Conservation (phyloP, 129 eudicot species). For the Escallonia herrerae region DNA sequence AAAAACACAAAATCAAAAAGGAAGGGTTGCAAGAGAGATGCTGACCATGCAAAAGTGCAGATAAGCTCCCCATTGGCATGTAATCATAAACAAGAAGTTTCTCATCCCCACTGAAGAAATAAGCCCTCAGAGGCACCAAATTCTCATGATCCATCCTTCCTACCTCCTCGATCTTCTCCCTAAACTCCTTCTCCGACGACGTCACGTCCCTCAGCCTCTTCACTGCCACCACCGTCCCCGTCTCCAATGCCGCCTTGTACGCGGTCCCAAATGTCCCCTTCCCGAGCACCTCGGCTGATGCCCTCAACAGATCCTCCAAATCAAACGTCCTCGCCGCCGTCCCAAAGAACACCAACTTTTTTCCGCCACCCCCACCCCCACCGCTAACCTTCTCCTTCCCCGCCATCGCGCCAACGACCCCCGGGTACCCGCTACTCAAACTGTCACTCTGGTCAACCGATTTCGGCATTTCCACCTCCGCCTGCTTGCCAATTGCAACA, state of each 20-base stretch:
- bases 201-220: constrained; percentile 82
- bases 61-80: constrained; percentile 94
- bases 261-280: constrained; percentile 93
- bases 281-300: constrained; percentile 90
- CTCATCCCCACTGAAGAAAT: constrained; percentile 61
- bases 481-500: constrained; percentile 20
- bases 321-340: constrained; percentile 41
- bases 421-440: constrained; percentile 13
- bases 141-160: constrained; percentile 68
- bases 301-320: constrained; percentile 76
- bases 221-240: constrained; percentile 69
- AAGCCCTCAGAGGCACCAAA: constrained; percentile 81
- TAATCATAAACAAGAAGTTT: constrained; percentile 89
- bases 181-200: constrained; percentile 64
- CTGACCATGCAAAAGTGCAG: constrained; percentile 92
- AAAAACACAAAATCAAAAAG: neutral
- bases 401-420: constrained; percentile 12
- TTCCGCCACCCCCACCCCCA: constrained; percentile 33
- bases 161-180: constrained; percentile 64
- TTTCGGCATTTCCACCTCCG: constrained; percentile 33
- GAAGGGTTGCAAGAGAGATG: neutral
- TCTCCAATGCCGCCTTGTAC: constrained; percentile 74
- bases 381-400: constrained; percentile 24
- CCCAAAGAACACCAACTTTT: constrained; percentile 57
- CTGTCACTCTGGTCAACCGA: constrained; percentile 16